Evolutionary conservation across 345 rosid genomes (phyloP).

Genomic region (Excoecaria agallocha): DNA sequence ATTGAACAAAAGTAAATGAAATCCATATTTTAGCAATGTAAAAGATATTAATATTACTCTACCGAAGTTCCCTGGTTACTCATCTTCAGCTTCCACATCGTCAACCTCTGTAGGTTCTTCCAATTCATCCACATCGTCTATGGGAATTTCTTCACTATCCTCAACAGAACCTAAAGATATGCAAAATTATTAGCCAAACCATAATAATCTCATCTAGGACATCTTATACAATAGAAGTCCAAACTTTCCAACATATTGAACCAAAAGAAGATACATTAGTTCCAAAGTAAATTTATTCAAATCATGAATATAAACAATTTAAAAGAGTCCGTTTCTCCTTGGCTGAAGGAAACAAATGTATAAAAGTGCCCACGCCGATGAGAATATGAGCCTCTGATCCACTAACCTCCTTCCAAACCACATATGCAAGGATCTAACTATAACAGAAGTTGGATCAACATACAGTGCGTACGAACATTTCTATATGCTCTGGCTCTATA

Average conservation of each 20-base stretch:
- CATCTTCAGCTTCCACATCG: slow-evolving; percentile 26
- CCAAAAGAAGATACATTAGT: neutral
- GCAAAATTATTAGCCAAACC: slow-evolving; percentile 4
- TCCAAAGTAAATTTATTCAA: too few relatives aligned
- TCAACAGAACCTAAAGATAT: slow-evolving; percentile 32
- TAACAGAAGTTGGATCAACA: neutral
- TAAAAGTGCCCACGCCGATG: neutral
- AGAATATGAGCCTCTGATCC: neutral
- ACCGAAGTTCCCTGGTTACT: slow-evolving; percentile 11
- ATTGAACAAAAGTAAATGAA: neutral
- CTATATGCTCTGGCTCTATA: too few relatives aligned
- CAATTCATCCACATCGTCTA: slow-evolving; percentile 69
- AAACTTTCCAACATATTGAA: neutral
- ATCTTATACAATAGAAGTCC: neutral
- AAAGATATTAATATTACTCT: neutral
- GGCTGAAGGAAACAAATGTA: neutral
- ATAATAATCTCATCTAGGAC: neutral
- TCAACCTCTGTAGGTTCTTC: slow-evolving; percentile 50
- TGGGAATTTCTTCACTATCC: slow-evolving; percentile 65
- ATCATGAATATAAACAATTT: neutral
- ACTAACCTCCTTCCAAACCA: neutral
- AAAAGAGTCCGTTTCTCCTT: neutral
- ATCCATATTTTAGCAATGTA: neutral
- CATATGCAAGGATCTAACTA: neutral
- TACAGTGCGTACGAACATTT: too few relatives aligned